Percentiles rank a stretch among this genome's conserved stretches.
Evolutionary conservation across 208 protist species (phyloP).

Genomic region (Trypanosomatidae sp.): DNA sequence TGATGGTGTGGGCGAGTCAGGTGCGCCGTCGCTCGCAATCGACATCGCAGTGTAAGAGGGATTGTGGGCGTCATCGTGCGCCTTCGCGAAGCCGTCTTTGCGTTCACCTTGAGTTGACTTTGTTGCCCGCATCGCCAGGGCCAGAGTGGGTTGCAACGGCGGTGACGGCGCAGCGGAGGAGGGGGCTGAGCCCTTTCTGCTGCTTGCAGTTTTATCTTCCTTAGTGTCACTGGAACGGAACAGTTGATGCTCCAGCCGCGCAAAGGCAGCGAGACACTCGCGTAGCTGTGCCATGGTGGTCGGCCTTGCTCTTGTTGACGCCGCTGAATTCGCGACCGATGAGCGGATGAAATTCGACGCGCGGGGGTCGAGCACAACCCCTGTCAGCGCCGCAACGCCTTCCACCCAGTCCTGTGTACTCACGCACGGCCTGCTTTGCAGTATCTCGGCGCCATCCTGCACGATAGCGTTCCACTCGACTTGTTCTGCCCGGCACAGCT

Average conservation of each 20-base stretch:
- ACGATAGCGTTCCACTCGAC: slow-evolving; percentile 42
- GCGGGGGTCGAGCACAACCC: slow-evolving; percentile 16
- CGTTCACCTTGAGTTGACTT: background rate
- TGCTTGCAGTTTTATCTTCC: background rate
- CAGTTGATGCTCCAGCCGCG: slow-evolving; percentile 16
- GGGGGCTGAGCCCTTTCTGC: background rate
- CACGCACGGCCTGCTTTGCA: slow-evolving; percentile 28
- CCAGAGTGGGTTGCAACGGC: background rate
- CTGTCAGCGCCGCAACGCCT: slow-evolving; percentile 30
- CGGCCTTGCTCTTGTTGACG: background rate
- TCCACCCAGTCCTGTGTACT: slow-evolving; percentile 35
- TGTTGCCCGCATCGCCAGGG: background rate
- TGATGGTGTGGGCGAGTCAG: background rate
- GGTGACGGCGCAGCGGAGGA: background rate
- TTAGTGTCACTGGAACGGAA: background rate
- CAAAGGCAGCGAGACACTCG: slow-evolving; percentile 4
- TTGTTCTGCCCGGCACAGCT: slow-evolving; percentile 58
- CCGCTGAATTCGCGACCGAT: background rate
- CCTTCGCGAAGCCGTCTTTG: background rate
- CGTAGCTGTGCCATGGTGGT: background rate
- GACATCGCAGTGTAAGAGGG: background rate
- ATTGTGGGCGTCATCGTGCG: background rate
- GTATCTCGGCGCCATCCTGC: slow-evolving; percentile 15
- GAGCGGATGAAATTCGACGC: background rate
- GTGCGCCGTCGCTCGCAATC: background rate